phyloP scores from a whole-genome alignment of 257 asterid genomes.

The Haberlea rhodopensis region DNA sequence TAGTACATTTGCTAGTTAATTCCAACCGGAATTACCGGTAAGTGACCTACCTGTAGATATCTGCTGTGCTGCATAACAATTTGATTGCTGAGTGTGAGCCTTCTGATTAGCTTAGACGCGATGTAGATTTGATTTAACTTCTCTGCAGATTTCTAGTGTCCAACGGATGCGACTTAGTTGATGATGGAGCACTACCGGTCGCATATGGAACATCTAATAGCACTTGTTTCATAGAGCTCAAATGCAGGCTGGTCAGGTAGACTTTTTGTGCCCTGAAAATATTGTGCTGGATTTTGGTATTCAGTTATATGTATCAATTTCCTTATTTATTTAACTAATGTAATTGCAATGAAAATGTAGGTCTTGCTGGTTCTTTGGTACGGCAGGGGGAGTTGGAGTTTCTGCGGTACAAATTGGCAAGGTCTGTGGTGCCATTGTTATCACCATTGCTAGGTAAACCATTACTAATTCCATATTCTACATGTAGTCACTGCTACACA shows the following conservation, averaged over 20 bases:
- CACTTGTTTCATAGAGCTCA: slow-evolving; percentile 87
- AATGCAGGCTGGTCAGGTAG: slow-evolving; percentile 63
- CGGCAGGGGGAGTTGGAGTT: slow-evolving; percentile 98
- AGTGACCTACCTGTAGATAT: not conserved
- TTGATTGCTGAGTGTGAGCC: not conserved
- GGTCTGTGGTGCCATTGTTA: slow-evolving; percentile 75
- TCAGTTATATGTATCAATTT: not conserved
- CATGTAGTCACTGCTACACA: slow-evolving; percentile 4
- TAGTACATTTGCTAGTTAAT: too few species aligned
- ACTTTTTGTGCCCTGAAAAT: not conserved
- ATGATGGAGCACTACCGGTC: slow-evolving; percentile 84
- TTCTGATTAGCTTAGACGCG: not conserved
- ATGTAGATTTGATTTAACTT: slow-evolving; percentile 19
- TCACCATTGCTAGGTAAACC: slow-evolving; percentile 86
- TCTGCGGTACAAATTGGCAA: slow-evolving; percentile 96
- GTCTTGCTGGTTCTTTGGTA: slow-evolving; percentile 96
- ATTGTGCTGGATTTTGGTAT: slow-evolving; percentile 1
- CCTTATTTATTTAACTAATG: not conserved
- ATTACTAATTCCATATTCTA: not conserved
- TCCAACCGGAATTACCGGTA: too few species aligned
- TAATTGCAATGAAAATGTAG: slow-evolving; percentile 34
- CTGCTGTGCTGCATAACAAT: not conserved
- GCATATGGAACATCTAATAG: slow-evolving; percentile 95
- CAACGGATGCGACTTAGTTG: slow-evolving; percentile 80
- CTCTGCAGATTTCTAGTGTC: slow-evolving; percentile 67